These are phyloP conservation scores for Macaranga tanarius DNA, from an alignment of 441 rosid genomes.

Conservation along the genomic window DNA sequence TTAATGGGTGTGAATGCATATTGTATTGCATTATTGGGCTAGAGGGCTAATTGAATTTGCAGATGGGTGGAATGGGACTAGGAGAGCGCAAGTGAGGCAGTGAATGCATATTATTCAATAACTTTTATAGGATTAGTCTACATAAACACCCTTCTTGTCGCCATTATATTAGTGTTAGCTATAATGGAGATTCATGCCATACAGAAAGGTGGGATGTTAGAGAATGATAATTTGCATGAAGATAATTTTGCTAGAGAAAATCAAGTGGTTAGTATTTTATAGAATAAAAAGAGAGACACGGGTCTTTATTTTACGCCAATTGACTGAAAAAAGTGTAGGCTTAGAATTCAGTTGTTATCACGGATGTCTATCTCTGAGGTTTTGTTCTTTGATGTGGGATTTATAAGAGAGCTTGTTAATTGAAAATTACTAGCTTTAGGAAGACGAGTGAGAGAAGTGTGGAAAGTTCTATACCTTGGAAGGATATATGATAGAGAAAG, in stretches of 20 bases:
- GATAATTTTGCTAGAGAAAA: constrained; percentile 73
- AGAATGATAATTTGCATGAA: constrained; percentile 48
- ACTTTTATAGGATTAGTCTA: constrained; percentile 89
- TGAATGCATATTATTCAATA: constrained; percentile 84
- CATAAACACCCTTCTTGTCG: constrained; percentile 73
- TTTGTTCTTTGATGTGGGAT: constrained; percentile 65
- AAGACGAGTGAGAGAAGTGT: constrained; percentile 76
- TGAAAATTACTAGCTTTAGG: constrained; percentile 78
- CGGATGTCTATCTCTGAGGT: constrained; percentile 66
- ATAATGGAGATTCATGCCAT: constrained; percentile 88
- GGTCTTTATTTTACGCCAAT: constrained; percentile 90
- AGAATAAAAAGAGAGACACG: constrained; percentile 91
- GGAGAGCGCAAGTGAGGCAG: constrained; percentile 93
- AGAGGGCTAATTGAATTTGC: constrained; percentile 88
- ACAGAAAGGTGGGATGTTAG: constrained; percentile 86
- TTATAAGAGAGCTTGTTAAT: constrained; percentile 62
- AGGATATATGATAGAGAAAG: constrained; percentile 57
- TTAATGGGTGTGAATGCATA: too few relatives aligned
- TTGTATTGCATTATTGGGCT: constrained; percentile 97
- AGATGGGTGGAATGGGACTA: constrained; percentile 87
- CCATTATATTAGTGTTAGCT: constrained; percentile 59
- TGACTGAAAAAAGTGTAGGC: constrained; percentile 78
- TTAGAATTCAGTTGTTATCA: constrained; percentile 87
- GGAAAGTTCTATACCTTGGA: constrained; percentile 95
- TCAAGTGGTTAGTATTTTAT: constrained; percentile 81